Evolutionary conservation across 2,329 filamentous ascomycete genomes (phyloP), one percentile per base, ranked within the genome.

Genomic region (Rhexocercosporidium sp.): DNA sequence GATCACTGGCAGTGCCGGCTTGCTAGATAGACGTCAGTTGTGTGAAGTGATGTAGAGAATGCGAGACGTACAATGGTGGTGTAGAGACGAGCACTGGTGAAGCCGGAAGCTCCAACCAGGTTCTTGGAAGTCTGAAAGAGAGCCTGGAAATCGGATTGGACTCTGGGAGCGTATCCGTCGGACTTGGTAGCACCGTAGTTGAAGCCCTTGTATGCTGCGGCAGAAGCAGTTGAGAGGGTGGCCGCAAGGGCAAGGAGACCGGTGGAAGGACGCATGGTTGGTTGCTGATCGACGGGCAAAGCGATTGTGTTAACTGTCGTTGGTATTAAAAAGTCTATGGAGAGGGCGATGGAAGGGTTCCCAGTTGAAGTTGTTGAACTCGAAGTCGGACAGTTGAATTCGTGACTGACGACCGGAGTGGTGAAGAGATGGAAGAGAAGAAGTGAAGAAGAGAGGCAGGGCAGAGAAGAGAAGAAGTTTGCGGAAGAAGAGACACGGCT

Each of bases 61-160:
- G 12, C 14, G n/a, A 16, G 27, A 78, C 82, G 73, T 81, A 85
- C 83, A 51, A 76, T 71, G 66, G 71, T 92, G 72, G 91, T 93
- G 80, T 91, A 94, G n/a, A 93, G 83, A 68, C 91, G 88, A 51
- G 89, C 90, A 68, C 86, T 89, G 73, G 82, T 91, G 82, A 91
- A 93, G 62, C 87, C 87, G 25, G 83, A 80, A 63, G 90, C 88
- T 53, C 89, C 90, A 25, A 83, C 82, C 18, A 94, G 87, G 60
- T 81, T 82, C 72, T 88, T 84, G 31, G 91, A 90, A 3, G 84
- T 81, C 63, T 83, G 88, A 83, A 94, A 94, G 77, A 91, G 88
- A 69, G 82, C 79, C 79, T 91, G 86, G 77, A 90, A 94, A 77
- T 92, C 89, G 14, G 82, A 73, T 75, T 91, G 85, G 62, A 74